Conservation (phyloP, 371 early-diverging fungal species). For the Mucor racemosus region DNA sequence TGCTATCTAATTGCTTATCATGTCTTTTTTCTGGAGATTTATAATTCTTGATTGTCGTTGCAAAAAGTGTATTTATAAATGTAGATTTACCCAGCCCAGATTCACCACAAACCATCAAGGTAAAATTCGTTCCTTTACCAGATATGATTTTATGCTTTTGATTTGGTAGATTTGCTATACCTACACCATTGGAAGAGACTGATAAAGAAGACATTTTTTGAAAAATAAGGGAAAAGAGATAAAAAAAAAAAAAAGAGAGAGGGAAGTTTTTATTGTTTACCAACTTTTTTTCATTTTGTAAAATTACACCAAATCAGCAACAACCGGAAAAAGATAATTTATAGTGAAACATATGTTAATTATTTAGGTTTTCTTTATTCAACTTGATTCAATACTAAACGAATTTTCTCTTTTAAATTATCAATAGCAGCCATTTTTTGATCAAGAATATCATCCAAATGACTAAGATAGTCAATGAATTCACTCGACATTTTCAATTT, state of each 20-base stretch:
- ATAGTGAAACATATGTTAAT: constrained; percentile 2
- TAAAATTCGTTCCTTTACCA: constrained; percentile 93
- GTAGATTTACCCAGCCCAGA: constrained; percentile 88
- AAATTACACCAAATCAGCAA: not conserved
- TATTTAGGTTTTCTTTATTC: constrained; percentile 72
- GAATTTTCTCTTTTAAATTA: constrained; percentile 53
- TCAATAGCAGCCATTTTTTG: constrained; percentile 58
- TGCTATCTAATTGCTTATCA: constrained; percentile 84
- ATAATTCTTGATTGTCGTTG: constrained; percentile 85
- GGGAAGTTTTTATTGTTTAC: not conserved
- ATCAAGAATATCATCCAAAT: constrained; percentile 64
- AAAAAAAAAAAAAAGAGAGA: constrained; percentile 8
- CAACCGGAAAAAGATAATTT: not conserved
- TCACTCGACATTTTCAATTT: constrained; percentile 34
- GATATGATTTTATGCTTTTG: constrained; percentile 96
- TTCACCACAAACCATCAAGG: constrained; percentile 95
- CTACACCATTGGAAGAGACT: constrained; percentile 73
- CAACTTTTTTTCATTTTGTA: not conserved
- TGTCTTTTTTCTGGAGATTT: constrained; percentile 81
- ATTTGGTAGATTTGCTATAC: constrained; percentile 98
- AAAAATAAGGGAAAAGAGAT: not conserved
- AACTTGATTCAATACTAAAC: constrained; percentile 30
- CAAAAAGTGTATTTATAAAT: constrained; percentile 89
- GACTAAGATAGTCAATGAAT: constrained; percentile 56
- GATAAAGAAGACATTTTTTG: constrained; percentile 48